A percentile compares a stretch with the other conserved stretches of the same genome.
These are phyloP conservation scores for Babesia ovis DNA, from an alignment of 169 alveolate genomes.

Conservation along the genomic window DNA sequence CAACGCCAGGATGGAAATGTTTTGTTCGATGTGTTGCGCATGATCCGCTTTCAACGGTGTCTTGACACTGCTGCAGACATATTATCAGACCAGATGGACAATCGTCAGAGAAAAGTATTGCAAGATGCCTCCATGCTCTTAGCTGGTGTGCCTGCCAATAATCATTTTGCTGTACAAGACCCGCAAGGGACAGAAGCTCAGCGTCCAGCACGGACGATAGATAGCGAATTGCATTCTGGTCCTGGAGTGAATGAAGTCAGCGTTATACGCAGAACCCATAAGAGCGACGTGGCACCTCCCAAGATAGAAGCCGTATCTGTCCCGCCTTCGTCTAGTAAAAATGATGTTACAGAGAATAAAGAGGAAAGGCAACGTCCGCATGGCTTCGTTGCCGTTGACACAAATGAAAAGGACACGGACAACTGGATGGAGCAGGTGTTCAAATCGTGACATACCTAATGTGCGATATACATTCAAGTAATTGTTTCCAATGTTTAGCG, in stretches of 20 bases:
- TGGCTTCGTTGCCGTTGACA: constrained; percentile 15
- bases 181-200: background rate
- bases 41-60: constrained; percentile 51
- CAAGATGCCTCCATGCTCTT: constrained; percentile 46
- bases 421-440: constrained; percentile 41
- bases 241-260: constrained; percentile 12
- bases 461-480: background rate
- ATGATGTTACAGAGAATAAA: background rate
- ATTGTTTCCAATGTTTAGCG: too few species aligned
- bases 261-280: background rate
- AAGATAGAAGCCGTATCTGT: background rate
- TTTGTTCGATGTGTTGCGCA: constrained; percentile 34
- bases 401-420: background rate
- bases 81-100: constrained; percentile 52
- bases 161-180: background rate
- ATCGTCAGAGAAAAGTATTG: constrained; percentile 36
- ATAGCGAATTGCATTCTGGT: background rate
- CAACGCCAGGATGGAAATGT: constrained; percentile 43
- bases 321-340: background rate
- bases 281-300: background rate
- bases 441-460: constrained; percentile 1
- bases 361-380: background rate
- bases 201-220: background rate
- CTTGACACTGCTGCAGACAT: constrained; percentile 55
- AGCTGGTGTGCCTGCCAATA: constrained; percentile 12